These are phyloP conservation scores for Leccinum fallax DNA, from an alignment of 1,284 basidiomycete species.

Conservation along the genomic window DNA sequence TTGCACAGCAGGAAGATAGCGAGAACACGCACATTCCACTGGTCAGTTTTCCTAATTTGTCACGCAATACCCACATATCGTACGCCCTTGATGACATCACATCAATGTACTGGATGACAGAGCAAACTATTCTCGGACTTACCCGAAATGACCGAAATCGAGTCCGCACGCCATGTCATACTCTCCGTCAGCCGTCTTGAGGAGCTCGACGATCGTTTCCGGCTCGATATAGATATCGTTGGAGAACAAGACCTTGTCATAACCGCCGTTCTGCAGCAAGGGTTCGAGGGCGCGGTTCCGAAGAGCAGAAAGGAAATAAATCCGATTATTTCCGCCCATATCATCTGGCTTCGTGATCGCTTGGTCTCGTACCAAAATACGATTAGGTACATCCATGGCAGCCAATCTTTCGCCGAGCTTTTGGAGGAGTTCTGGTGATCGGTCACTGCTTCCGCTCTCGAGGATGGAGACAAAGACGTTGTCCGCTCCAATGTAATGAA, in stretches of 20 bases:
- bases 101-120: not conserved
- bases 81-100: constrained; percentile 16
- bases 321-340: constrained; percentile 31
- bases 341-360: constrained; percentile 13
- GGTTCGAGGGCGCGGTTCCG: constrained; percentile 51
- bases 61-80: constrained; percentile 30
- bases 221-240: constrained; percentile 55
- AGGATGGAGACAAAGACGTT: constrained; percentile 60
- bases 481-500: constrained; percentile 47
- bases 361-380: constrained; percentile 18
- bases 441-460: constrained; percentile 53
- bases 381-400: constrained; percentile 17
- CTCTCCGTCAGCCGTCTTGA: constrained; percentile 46
- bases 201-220: constrained; percentile 47
- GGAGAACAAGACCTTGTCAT: constrained; percentile 50
- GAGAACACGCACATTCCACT: constrained; percentile 17
- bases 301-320: constrained; percentile 46
- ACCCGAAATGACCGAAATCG: constrained; percentile 48
- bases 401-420: constrained; percentile 14
- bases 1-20: not conserved
- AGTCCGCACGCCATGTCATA: constrained; percentile 61
- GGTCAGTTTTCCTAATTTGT: constrained; percentile 19
- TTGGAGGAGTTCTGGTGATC: constrained; percentile 16
- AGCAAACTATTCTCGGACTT: not conserved
- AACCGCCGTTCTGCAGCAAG: constrained; percentile 39